Base-by-base conservation (phyloP, 2,329 filamentous ascomycete genomes). In the Sclerotinia spermophila region DNA sequence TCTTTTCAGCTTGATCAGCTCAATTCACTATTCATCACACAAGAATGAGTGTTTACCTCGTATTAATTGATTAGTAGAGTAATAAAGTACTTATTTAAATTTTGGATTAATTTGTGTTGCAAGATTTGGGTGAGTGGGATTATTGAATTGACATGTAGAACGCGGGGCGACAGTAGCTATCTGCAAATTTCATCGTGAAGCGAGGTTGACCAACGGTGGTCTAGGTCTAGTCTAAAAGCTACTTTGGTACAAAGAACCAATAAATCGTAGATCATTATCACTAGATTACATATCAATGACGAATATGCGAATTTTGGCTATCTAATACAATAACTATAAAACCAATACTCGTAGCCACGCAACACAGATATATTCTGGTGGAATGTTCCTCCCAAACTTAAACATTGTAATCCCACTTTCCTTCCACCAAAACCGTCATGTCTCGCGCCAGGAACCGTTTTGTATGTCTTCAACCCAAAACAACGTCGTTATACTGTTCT, bases 401-500 rank as follows among this genome's bases (percentile, higher is more conserved):
- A 48, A 45, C 30, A 44, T 21, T 61, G 55, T 51, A 68, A 56
- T 65, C 58, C 59, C 59, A 44, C 59, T 51, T 62, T 69, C 56
- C 67, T 30, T n/a, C 27, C 40, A 51, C 38, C 44, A 27, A 35
- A 51, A 40, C 11, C 62, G 15, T 42, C 15, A 38, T 53, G 62
- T 62, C 60, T 45, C 24, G 40, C 24, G 24, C 30, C 42, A n/a
- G 62, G 55, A 42, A 64, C n/a, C 30, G 35, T 38, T 17, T 40
- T 5, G n/a, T 19, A 51, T 45, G 62, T 38, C 53, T 55, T 30
- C 59, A 72, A 42, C 79, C 79, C 56, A 78, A 45, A 60, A 79
- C 68, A 27, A 80, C 75, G 60, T 77, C 74, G n/a, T 79, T 74
- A 71, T 78, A 80, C 59, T 74, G 71, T 30, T 70, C 48, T n/a